Evolutionary conservation across 2,329 filamentous ascomycete species (phyloP).

Genomic region (Calonectria ilicicola): DNA sequence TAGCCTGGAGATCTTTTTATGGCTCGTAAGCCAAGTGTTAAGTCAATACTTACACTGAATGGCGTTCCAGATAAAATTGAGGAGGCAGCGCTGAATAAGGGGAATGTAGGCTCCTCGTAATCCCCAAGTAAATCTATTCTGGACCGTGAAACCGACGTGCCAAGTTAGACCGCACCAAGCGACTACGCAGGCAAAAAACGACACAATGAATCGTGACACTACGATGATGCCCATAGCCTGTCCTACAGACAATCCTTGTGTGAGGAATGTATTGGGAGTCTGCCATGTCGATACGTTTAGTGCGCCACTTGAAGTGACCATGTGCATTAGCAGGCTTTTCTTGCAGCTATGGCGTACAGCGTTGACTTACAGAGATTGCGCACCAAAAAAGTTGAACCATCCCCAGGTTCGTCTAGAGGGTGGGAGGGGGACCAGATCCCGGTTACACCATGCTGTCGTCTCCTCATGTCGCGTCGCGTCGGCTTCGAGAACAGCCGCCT

Average conservation of each 20-base stretch:
- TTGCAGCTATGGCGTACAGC: neutral
- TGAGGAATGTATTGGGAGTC: conserved; percentile 59
- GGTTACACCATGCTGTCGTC: conserved; percentile 63
- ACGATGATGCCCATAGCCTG: conserved; percentile 62
- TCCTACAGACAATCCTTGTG: conserved; percentile 59
- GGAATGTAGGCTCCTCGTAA: conserved; percentile 60
- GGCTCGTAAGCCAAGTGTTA: rapidly evolving
- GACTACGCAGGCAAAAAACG: conserved; percentile 56
- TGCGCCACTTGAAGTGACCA: conserved; percentile 11
- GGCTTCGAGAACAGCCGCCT: conserved; percentile 51
- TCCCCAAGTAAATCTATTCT: conserved; percentile 63
- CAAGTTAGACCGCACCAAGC: conserved; percentile 61
- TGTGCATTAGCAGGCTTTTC: neutral
- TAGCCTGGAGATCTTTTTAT: neutral
- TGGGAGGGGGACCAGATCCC: conserved; percentile 55
- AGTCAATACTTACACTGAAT: conserved; percentile 50
- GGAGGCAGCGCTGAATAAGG: conserved; percentile 57
- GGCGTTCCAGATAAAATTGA: conserved; percentile 64
- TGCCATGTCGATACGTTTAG: conserved; percentile 56
- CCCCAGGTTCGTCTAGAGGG: conserved; percentile 61
- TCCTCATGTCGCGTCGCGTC: conserved; percentile 57
- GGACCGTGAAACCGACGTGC: conserved; percentile 64
- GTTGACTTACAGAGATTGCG: conserved; percentile 51
- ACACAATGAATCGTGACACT: conserved; percentile 55
- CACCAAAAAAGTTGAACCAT: conserved; percentile 58